These are phyloP conservation scores for Fusarium domesticum DNA, from an alignment of 2,329 filamentous ascomycete species.

Conservation along the genomic window DNA sequence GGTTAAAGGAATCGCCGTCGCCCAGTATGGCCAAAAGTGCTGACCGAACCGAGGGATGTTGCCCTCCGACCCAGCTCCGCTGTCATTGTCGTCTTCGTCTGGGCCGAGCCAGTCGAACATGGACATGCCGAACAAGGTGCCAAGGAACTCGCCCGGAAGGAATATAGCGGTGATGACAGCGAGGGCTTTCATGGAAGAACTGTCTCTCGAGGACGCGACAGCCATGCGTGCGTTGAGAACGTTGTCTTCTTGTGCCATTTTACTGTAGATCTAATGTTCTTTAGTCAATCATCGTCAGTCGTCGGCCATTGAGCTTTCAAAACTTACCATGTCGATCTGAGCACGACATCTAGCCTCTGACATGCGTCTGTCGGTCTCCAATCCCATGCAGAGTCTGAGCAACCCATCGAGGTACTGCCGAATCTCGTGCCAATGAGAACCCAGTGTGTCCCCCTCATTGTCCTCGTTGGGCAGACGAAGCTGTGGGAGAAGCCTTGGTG, in stretches of 20 bases:
- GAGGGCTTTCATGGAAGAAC: conserved; percentile 47
- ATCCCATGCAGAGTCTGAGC: conserved; percentile 41
- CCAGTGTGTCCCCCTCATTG: conserved; percentile 30
- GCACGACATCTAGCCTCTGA: conserved; percentile 45
- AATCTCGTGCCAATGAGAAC: conserved; percentile 46
- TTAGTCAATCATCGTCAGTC: conserved; percentile 5
- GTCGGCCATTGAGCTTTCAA: neutral
- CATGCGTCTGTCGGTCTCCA: conserved; percentile 46
- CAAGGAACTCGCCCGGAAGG: conserved; percentile 46
- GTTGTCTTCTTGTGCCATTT: conserved; percentile 50
- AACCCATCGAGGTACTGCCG: conserved; percentile 45
- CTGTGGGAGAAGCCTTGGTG: conserved; percentile 17
- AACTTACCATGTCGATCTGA: conserved; percentile 44
- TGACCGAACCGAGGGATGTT: conserved; percentile 33
- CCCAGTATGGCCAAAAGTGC: conserved; percentile 48
- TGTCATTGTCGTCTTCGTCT: conserved; percentile 30
- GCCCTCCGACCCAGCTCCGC: conserved; percentile 1
- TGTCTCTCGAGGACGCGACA: conserved; percentile 41
- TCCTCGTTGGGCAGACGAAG: conserved; percentile 15
- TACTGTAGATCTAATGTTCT: conserved; percentile 41
- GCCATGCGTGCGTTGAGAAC: conserved; percentile 43
- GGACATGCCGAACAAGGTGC: conserved; percentile 45
- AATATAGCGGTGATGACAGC: conserved; percentile 49
- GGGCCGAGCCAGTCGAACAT: conserved; percentile 47
- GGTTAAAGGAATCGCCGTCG: conserved; percentile 43